Base-by-base conservation (phyloP, 495 filamentous ascomycete genomes). In the Neurospora sp. region DNA sequence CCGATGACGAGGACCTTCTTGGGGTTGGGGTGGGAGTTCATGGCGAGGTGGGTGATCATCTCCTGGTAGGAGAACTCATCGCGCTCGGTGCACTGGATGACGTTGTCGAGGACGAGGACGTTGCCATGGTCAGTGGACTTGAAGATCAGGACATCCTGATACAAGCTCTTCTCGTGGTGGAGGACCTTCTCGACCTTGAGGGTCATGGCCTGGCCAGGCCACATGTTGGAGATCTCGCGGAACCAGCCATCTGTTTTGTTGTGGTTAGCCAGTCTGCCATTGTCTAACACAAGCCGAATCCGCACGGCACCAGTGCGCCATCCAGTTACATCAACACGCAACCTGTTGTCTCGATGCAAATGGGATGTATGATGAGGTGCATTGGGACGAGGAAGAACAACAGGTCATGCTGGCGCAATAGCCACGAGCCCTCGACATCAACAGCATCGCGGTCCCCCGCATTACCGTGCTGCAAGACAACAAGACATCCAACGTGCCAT, bases 61-160 rank as follows among this genome's bases (percentile, higher is more conserved):
- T 99, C 96, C 86, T 99, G 96, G 89, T 98, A 98, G 84, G 93
- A 91, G 88, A 98, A 98, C 87, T 99, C 96, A 81, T 99, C 96
- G 53, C 94, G 89, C 89, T 98, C 96, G 72, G 96, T 98, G 87
- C 91, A 94, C 85, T 98, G 96, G 83, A 99, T 98, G 81, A 97
- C 96, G 80, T 97, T 97, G 88, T 99, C 96, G 46, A 99, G 88
- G 61, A 99, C 94, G n/a, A 99, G 89, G 69, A 98, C 95, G 77
- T 89, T 97, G 78, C 96, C 96, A 83, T 98, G 93, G 89, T 98
- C 89, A 87, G 90, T 95, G 78, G 92, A 95, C 88, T 99, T 91
- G 85, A 98, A 98, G 84, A 98, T 92, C 76, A 99, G 90, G 69
- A 99, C 94, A 80, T 98, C 96, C 85, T 99, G 96, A 85, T 97